phyloP scores from a whole-genome alignment of 805 yeast genomes.

The Wickerhamiella kazuoi region DNA sequence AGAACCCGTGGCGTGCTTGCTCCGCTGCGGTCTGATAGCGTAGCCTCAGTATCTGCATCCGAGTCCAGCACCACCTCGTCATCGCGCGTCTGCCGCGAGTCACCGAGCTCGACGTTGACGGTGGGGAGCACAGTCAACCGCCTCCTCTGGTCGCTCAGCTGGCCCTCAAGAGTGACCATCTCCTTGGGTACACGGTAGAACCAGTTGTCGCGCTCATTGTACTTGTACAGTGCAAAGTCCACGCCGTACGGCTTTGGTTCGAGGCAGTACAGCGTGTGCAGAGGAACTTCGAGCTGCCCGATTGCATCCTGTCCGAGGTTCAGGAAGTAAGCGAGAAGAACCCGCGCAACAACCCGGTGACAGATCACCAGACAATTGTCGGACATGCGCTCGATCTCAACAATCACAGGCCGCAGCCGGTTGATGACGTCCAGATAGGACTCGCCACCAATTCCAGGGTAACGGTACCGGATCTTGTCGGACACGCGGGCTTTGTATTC shows the following conservation, averaged over 20 bases:
- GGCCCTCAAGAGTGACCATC: conserved; percentile 13
- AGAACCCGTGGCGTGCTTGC: not conserved
- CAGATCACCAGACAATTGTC: conserved; percentile 71
- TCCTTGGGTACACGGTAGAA: conserved; percentile 42
- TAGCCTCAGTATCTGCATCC: not conserved
- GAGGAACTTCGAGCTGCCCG: conserved; percentile 81
- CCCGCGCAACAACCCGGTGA: conserved; percentile 82
- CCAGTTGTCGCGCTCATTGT: conserved; percentile 60
- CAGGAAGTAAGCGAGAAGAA: conserved; percentile 73
- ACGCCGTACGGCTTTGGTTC: conserved; percentile 95
- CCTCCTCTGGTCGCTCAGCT: conserved; percentile 13
- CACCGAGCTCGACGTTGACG: conserved; percentile 12
- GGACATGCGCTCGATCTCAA: conserved; percentile 80
- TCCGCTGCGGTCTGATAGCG: not conserved
- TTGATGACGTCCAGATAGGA: conserved; percentile 86
- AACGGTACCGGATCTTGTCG: conserved; percentile 70
- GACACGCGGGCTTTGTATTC: conserved; percentile 62
- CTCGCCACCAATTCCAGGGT: conserved; percentile 97
- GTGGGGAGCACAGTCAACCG: conserved; percentile 17
- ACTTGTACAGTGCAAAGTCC: conserved; percentile 79
- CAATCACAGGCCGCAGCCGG: conserved; percentile 73
- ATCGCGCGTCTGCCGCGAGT: conserved; percentile 3
- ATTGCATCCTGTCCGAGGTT: conserved; percentile 60
- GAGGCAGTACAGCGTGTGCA: conserved; percentile 75
- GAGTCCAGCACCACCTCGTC: not conserved